Base-by-base conservation (phyloP, 768 basidiomycete species). In the Steccherinum ochraceum region DNA sequence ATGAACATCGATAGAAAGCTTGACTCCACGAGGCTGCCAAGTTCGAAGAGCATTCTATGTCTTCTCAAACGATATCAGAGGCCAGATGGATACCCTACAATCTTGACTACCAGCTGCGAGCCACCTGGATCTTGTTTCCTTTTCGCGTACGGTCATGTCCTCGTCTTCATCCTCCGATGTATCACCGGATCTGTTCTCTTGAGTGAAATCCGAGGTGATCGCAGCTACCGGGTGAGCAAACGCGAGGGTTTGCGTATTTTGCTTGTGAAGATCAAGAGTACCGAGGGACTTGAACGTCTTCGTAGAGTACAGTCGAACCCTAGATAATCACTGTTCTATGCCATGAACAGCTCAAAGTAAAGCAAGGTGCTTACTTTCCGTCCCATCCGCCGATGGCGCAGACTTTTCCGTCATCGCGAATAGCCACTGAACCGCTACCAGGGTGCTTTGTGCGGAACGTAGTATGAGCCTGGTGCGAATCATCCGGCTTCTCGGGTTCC, bases 361-460 rank as follows among this genome's bases (percentile, higher is more conserved):
- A n/a, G 40, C 24, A 24, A 51, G 42, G n/a, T 13, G 69, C 87
- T 58, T 56, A 93, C 94, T 75, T 81, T 27, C 95, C 93, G 54
- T 98, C 93, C 95, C 95, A 97, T 0, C 93, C 92, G 2, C 87
- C 94, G 2, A 93, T 72, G 0, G 93, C 93, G 58, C 93, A 86
- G 0, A 97, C 79, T 19, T 78, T 77, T 0, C 84, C 90, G 56
- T 89, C 84, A 27, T 80, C 75, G 4, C 83, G 80, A 12, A 96
- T 80, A 2, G 84, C 78, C n/a, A 97, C 66, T 5, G 80, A 77
- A 0, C 78, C 77, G 60, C 93, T 93, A 2, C 93, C 93, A 0
- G 89, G 81, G 55, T 89, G 75, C 59, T 85, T 92, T 19, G 83
- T 92, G 42, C 80, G 71, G 56, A 79, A 67, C 13, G 74, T 59